A percentile compares a stretch with the other conserved stretches of the same genome.
Conservation (phyloP, 306 rosid species). For the Gastrolobium villosum region DNA sequence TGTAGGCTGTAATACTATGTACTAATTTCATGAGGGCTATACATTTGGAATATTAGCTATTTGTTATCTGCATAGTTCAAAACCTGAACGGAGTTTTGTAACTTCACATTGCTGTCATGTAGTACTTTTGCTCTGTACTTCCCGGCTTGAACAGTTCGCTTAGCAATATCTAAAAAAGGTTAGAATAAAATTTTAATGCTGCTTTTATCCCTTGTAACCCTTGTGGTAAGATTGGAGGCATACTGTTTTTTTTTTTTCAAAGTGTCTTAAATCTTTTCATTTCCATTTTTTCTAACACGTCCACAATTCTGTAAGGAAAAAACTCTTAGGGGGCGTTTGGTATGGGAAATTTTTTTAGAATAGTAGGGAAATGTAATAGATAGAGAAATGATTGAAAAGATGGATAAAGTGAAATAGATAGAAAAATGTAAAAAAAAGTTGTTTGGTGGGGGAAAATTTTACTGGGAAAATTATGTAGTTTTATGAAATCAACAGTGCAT, state of each 20-base stretch:
- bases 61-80: background rate
- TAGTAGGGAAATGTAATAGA: too few species aligned
- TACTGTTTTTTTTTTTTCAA: background rate
- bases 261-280: background rate
- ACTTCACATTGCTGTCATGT: background rate
- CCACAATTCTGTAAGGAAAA: background rate
- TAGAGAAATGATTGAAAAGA: too few species aligned
- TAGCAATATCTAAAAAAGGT: background rate
- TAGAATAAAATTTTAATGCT: background rate
- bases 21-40: background rate
- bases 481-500: too few species aligned
- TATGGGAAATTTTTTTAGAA: too few species aligned
- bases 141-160: background rate
- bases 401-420: too few species aligned
- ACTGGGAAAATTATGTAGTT: too few species aligned
- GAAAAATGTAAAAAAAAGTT: too few species aligned
- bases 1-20: slow-evolving; percentile 11
- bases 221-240: background rate
- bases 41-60: background rate
- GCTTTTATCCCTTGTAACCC: background rate
- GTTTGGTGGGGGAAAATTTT: too few species aligned
- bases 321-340: too few species aligned
- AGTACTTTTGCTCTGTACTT: background rate
- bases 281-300: background rate
- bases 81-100: slow-evolving; percentile 17